Percentiles rank a stretch among this genome's conserved stretches.
Conservation (phyloP, 2,329 filamentous ascomycete species). For the Ampelomyces quisqualis region DNA sequence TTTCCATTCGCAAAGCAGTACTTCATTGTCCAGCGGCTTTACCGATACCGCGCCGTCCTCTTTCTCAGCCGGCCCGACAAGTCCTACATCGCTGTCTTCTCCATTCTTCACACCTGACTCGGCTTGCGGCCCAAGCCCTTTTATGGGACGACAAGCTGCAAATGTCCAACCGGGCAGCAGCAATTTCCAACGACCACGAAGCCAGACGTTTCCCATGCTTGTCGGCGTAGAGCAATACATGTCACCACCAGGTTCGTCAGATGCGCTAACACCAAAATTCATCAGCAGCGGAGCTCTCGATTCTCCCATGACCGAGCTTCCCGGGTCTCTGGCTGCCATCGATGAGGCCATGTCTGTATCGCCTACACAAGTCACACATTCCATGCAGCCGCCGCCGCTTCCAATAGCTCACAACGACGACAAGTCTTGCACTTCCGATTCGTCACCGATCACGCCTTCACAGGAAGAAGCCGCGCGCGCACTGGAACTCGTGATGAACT, state of each 20-base stretch:
- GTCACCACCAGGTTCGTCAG: constrained; percentile 53
- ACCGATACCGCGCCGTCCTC: constrained; percentile 64
- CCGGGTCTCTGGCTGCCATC: constrained; percentile 41
- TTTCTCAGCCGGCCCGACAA: constrained; percentile 71
- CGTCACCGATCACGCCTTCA: constrained; percentile 63
- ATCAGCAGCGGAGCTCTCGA: constrained; percentile 51
- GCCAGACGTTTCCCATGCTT: constrained; percentile 80
- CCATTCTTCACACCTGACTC: constrained; percentile 79
- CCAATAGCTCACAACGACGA: constrained; percentile 38
- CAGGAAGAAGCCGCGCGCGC: constrained; percentile 85
- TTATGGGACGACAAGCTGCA: constrained; percentile 56
- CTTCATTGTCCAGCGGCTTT: constrained; percentile 67
- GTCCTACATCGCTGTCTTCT: constrained; percentile 70
- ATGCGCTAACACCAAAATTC: constrained; percentile 58
- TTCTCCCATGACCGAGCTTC: constrained; percentile 53
- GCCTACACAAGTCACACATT: constrained; percentile 40
- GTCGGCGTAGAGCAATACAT: constrained; percentile 61
- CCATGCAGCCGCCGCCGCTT: constrained; percentile 52
- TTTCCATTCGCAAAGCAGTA: constrained; percentile 65
- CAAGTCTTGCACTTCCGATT: constrained; percentile 21
- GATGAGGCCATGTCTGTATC: constrained; percentile 46
- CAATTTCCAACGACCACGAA: constrained; percentile 73
- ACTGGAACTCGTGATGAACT: constrained; percentile 76
- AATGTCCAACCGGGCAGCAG: constrained; percentile 51
- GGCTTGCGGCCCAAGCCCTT: constrained; percentile 61